Evolutionary conservation across 495 filamentous ascomycete species (phyloP).

Genomic region (Poronia punctata): DNA sequence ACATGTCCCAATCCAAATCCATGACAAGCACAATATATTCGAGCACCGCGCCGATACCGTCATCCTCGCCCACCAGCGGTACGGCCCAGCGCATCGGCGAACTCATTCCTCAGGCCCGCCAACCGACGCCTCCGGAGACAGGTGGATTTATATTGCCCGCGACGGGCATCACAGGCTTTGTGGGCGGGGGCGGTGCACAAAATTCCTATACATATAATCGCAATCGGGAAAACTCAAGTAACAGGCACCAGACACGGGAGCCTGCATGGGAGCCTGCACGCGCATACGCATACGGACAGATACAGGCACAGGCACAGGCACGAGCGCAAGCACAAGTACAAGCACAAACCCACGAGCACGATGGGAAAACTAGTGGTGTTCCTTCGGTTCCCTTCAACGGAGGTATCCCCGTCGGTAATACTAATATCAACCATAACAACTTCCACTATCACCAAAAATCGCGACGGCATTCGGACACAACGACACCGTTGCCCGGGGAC

Average conservation of each 20-base stretch:
- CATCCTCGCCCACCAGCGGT: not conserved
- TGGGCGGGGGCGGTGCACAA: not conserved
- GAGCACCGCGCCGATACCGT: not conserved
- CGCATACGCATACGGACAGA: too few relatives aligned
- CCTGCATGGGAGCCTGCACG: too few relatives aligned
- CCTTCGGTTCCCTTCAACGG: not conserved
- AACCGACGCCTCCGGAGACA: not conserved
- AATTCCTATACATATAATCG: conserved; percentile 1
- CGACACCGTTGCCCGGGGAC: not conserved
- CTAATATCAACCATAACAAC: not conserved
- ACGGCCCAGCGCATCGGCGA: not conserved
- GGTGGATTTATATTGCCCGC: not conserved
- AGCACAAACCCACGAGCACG: not conserved
- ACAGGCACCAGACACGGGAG: too few relatives aligned
- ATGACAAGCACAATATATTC: not conserved
- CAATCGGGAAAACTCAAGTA: not conserved
- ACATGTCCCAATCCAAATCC: conserved; percentile 3
- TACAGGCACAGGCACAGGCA: too few relatives aligned
- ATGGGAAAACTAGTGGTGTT: not conserved
- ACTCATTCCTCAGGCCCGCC: not conserved
- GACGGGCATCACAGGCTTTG: not conserved
- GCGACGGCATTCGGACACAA: not conserved
- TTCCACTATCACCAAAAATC: conserved; percentile 6
- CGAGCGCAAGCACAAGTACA: too few relatives aligned
- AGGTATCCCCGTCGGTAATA: not conserved